These are phyloP conservation scores for Acanthamoeba divionensis DNA, from an alignment of 208 protist genomes.

Conservation along the genomic window DNA sequence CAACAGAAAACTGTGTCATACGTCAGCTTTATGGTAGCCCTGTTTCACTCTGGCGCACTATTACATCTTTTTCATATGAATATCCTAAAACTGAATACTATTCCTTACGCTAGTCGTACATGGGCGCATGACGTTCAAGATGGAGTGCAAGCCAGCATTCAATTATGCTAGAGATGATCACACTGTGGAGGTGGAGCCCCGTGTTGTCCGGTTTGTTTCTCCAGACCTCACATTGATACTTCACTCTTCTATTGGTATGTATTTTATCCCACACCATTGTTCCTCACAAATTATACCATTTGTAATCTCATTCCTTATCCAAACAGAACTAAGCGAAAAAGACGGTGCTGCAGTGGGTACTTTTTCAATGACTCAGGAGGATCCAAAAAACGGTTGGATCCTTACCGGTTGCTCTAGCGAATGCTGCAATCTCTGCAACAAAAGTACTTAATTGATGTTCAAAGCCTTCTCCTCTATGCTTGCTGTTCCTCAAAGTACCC, in stretches of 20 bases:
- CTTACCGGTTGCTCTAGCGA: neutral
- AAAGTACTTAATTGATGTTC: neutral
- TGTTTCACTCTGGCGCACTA: neutral
- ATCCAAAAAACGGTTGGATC: neutral
- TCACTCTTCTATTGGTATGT: neutral
- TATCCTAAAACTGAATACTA: neutral
- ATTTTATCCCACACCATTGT: neutral
- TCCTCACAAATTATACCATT: neutral
- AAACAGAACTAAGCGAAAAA: neutral
- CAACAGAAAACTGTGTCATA: conserved; percentile 24
- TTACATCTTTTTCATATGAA: neutral
- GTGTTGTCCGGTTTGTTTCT: neutral
- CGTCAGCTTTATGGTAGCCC: neutral
- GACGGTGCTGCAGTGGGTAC: neutral
- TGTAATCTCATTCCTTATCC: neutral
- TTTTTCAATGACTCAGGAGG: neutral
- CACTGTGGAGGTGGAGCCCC: neutral
- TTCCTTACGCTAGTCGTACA: conserved; percentile 53
- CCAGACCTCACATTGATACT: conserved; percentile 4
- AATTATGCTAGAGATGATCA: conserved; percentile 69
- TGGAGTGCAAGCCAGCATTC: conserved; percentile 67
- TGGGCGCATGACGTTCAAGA: conserved; percentile 58
- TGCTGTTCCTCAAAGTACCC: too few relatives aligned
- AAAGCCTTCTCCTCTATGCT: neutral
- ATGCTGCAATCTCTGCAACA: neutral